Base-by-base conservation (phyloP, 176 grass and related monocot genomes). In the Eragrostis curvula region DNA sequence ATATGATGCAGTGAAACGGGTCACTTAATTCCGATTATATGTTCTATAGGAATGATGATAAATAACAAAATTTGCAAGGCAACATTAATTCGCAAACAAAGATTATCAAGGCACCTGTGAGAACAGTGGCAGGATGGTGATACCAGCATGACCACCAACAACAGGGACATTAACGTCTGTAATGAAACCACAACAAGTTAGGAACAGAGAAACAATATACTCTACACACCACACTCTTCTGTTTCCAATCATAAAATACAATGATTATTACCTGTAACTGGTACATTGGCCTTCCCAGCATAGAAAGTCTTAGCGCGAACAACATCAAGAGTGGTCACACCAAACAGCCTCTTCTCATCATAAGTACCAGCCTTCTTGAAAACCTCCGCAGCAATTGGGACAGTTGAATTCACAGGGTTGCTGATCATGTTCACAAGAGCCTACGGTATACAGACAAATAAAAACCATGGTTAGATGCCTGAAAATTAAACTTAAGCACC, bases 361-460 rank as follows among this genome's bases (percentile, higher is more conserved):
- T 94, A 99, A 17, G 93, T 96, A 58, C 87, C 89, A 24, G 91
- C 93, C 87, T 99, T 99, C 85, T 96, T 96, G 79, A 99, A 99
- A 46, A 96, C 91, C 87, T 99, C 93, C 17, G 93, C 89, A 1
- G 96, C 93, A 65, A 96, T 96, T 0, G 89, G 93, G 46, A 96
- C 93, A 68, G 93, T 96, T 24, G 91, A 99, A 61, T 99, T 99
- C 63, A 99, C 93, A 41, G 89, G 96, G 83, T 99, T 96, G 90
- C 93, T 99, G 71, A 95, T 98, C 86, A 93, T 93, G 61, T 94
- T 93, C n/a, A 98, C 86, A n/a, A 98, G 51, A 70, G 92, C 92
- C 92, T 98, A 74, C 47, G 86, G 84, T 57, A 98, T 78, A 58
- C 15, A 65, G 49, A 2, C 40, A 81, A 21, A 74, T 28, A 67